Base-by-base conservation (phyloP, 768 basidiomycete species). In the Cystofilobasidium bisporidii region DNA sequence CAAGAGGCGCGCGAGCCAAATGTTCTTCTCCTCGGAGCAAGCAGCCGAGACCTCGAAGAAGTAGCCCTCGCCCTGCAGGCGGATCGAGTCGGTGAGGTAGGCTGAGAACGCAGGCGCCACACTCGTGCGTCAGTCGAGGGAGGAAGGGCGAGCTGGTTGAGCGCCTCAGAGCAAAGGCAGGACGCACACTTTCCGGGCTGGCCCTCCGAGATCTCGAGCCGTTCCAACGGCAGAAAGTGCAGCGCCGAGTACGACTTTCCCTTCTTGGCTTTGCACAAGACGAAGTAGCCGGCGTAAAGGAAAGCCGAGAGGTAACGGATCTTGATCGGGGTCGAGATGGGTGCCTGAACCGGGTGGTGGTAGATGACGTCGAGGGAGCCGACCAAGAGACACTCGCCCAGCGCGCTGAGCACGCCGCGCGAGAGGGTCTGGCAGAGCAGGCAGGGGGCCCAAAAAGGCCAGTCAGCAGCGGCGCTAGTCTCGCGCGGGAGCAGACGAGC, bases 241-340 rank as follows among this genome's bases (percentile, higher is more conserved):
- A 82, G 83, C 22, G 91, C 85, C 73, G 93, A 90, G 73, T 96
- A 99, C 40, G 80, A 80, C 64, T 78, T 79, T n/a, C 75, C 73
- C 78, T 89, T 91, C 71, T 82, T 80, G 47, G 92, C 86, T 78
- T 94, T 97, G 71, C 85, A 89, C 55, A 99, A 79, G 26, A 96
- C 81, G 45, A 97, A 77, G 75, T 91, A 97, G 15, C 88, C 91
- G 41, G 82, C 78, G 73, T 92, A 99, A 53, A 99, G 79, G 77
- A 99, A 94, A 22, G 87, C 88, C 36, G 89, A 92, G 30, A 90
- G 81, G 76, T 96, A 97, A 77, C 89, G 90, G 69, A 87, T 86
- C 75, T 82, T 85, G 72, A 87, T 81, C 38, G 82, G 71, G 73
- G 81, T 48, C 76, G 79, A 63, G 78, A 79, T 72, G 1, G 82